Percentiles rank a stretch among this genome's conserved stretches.
phyloP scores from a whole-genome alignment of 2,329 filamentous ascomycete genomes.

The Aspergillus neotritici region DNA sequence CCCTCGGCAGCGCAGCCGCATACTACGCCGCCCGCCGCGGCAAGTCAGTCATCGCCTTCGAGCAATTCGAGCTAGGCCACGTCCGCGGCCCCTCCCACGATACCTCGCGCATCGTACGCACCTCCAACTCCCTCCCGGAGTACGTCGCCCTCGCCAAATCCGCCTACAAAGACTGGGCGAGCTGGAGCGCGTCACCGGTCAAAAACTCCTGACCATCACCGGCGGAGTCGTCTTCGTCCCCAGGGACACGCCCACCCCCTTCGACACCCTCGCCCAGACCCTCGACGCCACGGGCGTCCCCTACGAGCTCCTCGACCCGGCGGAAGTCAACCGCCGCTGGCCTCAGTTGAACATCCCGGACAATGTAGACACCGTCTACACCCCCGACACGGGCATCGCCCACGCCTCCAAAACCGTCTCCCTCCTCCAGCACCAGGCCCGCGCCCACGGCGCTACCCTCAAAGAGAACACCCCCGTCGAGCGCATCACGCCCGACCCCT shows the following conservation, averaged over 20 bases:
- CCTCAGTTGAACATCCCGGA: conserved; percentile 21
- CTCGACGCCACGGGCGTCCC: conserved; percentile 15
- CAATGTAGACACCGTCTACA: conserved; percentile 18
- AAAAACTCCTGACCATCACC: conserved; percentile 21
- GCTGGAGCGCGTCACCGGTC: conserved; percentile 15
- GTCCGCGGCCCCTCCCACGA: conserved; percentile 26
- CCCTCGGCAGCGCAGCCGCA: conserved; percentile 24
- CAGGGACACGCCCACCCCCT: conserved; percentile 8
- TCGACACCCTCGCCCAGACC: conserved; percentile 13
- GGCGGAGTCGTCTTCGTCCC: conserved; percentile 23
- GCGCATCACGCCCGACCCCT: conserved; percentile 12
- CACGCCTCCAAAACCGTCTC: conserved; percentile 22
- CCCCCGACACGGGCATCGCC: conserved; percentile 22
- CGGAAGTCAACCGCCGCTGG: conserved; percentile 21
- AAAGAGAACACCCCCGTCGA: conserved; percentile 20
- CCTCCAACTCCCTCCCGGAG: conserved; percentile 21
- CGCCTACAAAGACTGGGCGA: conserved; percentile 27
- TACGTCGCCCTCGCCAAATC: conserved; percentile 42
- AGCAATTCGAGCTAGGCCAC: conserved; percentile 26
- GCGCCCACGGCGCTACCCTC: conserved; percentile 17
- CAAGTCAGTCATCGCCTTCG: conserved; percentile 23
- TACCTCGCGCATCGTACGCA: conserved; percentile 26
- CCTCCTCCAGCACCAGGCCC: conserved; percentile 19
- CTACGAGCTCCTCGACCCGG: conserved; percentile 20
- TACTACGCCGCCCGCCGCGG: conserved; percentile 23